Percentiles rank a stretch among this genome's conserved stretches.
Evolutionary conservation across 2,329 filamentous ascomycete genomes (phyloP).

Genomic region (Chalara sp.): DNA sequence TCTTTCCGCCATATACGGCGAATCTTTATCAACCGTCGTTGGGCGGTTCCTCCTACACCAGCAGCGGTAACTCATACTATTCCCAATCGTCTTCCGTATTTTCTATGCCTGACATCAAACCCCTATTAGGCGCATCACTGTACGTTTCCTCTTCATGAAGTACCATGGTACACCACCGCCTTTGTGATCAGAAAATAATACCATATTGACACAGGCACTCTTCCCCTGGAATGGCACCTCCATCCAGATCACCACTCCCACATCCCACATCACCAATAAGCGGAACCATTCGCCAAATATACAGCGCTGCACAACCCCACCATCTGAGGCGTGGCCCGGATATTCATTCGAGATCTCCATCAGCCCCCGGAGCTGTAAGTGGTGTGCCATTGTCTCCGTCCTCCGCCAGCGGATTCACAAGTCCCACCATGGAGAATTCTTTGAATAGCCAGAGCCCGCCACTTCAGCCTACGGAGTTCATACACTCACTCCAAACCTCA

Average conservation of each 20-base stretch:
- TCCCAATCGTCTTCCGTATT: conserved; percentile 21
- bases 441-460: conserved; percentile 25
- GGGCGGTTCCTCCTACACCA: conserved; percentile 25
- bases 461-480: conserved; percentile 30
- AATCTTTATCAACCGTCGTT: conserved; percentile 24
- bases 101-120: conserved; percentile 29
- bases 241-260: conserved; percentile 25
- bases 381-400: conserved; percentile 27
- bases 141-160: conserved; percentile 18
- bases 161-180: conserved; percentile 11
- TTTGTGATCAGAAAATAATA: conserved; percentile 22
- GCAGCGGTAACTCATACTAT: conserved; percentile 23
- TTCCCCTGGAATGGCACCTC: conserved; percentile 25
- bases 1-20: conserved; percentile 11
- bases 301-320: conserved; percentile 23
- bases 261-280: conserved; percentile 23
- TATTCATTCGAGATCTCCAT: conserved; percentile 25
- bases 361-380: conserved; percentile 20
- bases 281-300: conserved; percentile 23
- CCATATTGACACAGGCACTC: conserved; percentile 20
- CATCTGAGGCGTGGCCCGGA: conserved; percentile 22
- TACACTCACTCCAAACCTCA: conserved; percentile 40
- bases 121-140: conserved; percentile 22
- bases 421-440: conserved; percentile 26
- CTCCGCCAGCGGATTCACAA: conserved; percentile 26